Evolutionary conservation across 164 flowering plant species (phyloP).

Genomic region (Stephania japonica): DNA sequence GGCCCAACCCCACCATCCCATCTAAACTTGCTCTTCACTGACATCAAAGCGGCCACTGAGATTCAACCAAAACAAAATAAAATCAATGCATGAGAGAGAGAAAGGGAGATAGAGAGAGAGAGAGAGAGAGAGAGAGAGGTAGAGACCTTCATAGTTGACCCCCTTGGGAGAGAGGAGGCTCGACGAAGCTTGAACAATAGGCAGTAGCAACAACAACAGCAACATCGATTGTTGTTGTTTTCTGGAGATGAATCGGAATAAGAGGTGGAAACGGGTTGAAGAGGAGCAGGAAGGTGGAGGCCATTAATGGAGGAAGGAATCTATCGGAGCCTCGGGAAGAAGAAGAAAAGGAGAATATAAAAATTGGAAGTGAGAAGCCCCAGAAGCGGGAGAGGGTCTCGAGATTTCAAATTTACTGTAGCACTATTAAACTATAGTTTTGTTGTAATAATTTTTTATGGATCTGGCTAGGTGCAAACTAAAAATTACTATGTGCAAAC

Average conservation of each 20-base stretch:
- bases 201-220: slow-evolving; percentile 17
- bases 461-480: no score
- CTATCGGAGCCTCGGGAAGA: background rate
- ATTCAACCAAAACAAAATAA: background rate
- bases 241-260: slow-evolving; percentile 19
- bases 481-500: no score
- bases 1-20: slow-evolving; percentile 42
- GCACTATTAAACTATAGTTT: no score
- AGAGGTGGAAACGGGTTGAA: background rate
- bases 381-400: background rate
- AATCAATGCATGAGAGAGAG: background rate
- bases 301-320: slow-evolving; percentile 1
- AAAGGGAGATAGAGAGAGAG: slow-evolving; percentile 49
- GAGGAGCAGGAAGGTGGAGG: background rate
- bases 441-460: no score
- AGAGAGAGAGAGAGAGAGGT: slow-evolving; percentile 16
- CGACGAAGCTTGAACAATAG: slow-evolving; percentile 29
- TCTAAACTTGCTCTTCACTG: slow-evolving; percentile 67
- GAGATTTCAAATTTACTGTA: slow-evolving; percentile 6
- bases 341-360: background rate
- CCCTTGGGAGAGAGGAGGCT: slow-evolving; percentile 91
- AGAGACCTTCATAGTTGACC: slow-evolving; percentile 92
- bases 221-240: slow-evolving; percentile 3
- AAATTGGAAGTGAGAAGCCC: background rate
- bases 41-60: slow-evolving; percentile 91